These are phyloP conservation scores for Aspergillus egyptiacus DNA, from an alignment of 495 filamentous ascomycete genomes.

Conservation along the genomic window DNA sequence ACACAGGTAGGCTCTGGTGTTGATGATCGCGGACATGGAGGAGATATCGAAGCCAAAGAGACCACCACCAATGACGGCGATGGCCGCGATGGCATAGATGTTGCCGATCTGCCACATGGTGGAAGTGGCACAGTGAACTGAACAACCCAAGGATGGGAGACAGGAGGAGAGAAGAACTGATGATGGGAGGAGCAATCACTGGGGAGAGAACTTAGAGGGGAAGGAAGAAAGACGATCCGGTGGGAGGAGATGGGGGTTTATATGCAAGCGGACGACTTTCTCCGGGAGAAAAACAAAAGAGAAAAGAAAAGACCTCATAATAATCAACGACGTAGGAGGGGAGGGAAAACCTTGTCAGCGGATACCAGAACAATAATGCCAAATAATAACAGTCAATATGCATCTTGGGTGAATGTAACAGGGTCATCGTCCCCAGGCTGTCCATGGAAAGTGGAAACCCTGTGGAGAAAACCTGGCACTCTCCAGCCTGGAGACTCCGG, in stretches of 20 bases:
- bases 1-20: slow-evolving; percentile 50
- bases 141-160: not conserved
- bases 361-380: too few species aligned
- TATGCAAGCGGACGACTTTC: too few species aligned
- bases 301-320: too few species aligned
- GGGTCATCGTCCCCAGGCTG: too few species aligned
- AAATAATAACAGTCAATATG: too few species aligned
- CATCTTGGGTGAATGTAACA: too few species aligned
- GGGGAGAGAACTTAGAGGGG: not conserved
- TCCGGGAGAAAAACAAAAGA: too few species aligned
- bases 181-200: not conserved
- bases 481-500: too few species aligned
- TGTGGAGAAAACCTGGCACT: too few species aligned
- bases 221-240: not conserved
- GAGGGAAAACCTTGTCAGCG: too few species aligned
- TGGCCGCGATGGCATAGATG: slow-evolving; percentile 67
- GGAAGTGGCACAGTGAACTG: not conserved
- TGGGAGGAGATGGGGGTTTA: not conserved
- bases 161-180: not conserved
- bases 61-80: slow-evolving; percentile 71
- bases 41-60: slow-evolving; percentile 81
- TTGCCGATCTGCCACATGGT: slow-evolving; percentile 47
- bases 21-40: slow-evolving; percentile 75
- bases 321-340: too few species aligned
- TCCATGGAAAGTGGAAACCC: too few species aligned